A percentile compares a stretch with the other conserved stretches of the same genome.
Evolutionary conservation across 2,329 filamentous ascomycete species (phyloP).

Genomic region (Zymoseptoria brevis): DNA sequence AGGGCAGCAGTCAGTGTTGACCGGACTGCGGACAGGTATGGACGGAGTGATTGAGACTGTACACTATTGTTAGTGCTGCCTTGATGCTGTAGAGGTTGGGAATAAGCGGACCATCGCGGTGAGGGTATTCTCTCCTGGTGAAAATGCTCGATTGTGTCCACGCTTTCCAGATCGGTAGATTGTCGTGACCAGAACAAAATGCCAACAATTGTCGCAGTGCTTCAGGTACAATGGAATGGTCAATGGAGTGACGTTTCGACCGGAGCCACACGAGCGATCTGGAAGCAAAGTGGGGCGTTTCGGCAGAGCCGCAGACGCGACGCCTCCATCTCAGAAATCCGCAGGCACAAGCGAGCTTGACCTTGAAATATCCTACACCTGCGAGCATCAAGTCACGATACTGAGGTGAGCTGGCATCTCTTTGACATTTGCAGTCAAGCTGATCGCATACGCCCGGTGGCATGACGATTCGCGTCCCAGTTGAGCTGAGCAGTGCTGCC

Average conservation of each 20-base stretch:
- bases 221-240: not conserved
- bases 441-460: not conserved
- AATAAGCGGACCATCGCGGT: constrained; percentile 9
- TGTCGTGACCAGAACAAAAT: not conserved
- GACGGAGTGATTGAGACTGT: constrained; percentile 90
- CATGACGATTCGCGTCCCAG: not conserved
- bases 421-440: not conserved
- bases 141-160: not conserved
- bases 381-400: not conserved
- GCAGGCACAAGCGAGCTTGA: not conserved
- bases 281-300: not conserved
- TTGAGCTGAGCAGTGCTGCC: not conserved
- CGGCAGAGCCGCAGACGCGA: not conserved
- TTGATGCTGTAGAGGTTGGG: not conserved
- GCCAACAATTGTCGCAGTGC: not conserved
- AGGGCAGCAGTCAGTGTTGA: constrained; percentile 90
- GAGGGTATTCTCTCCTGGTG: not conserved
- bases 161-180: not conserved
- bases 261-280: not conserved
- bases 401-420: not conserved
- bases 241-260: not conserved
- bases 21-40: constrained; percentile 92
- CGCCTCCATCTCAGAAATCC: not conserved
- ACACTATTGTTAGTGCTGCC: constrained; percentile 7
- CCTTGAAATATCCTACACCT: not conserved